Conservation (phyloP, 164 flowering plant genomes). For the Cinnamomum micranthum region DNA sequence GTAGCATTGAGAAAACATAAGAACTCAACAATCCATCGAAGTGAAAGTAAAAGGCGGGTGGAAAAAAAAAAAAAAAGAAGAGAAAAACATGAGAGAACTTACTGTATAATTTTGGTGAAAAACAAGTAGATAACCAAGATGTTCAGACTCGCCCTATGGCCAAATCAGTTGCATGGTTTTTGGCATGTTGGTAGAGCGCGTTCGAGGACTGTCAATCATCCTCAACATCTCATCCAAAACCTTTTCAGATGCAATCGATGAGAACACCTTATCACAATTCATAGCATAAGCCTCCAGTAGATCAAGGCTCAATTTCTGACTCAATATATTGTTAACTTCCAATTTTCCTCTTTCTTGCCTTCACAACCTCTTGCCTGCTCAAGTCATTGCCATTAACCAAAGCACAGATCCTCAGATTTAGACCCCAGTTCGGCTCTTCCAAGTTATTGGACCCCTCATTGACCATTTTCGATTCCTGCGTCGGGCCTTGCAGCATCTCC, state of each 20-base stretch:
- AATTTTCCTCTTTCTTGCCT: slow-evolving; percentile 72
- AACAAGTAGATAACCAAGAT: slow-evolving; percentile 75
- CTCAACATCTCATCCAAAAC: slow-evolving; percentile 87
- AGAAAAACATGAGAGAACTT: not conserved
- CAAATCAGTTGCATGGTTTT: slow-evolving; percentile 66
- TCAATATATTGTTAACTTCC: slow-evolving; percentile 29
- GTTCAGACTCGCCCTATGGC: slow-evolving; percentile 81
- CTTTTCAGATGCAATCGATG: slow-evolving; percentile 86
- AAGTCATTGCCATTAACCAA: slow-evolving; percentile 61
- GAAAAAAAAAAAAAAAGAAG: not conserved
- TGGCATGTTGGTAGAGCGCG: slow-evolving; percentile 31
- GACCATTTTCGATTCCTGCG: slow-evolving; percentile 69
- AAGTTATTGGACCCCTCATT: slow-evolving; percentile 64
- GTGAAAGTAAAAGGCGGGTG: not conserved
- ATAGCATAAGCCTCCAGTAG: slow-evolving; percentile 68
- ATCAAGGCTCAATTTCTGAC: slow-evolving; percentile 61
- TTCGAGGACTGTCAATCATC: slow-evolving; percentile 62
- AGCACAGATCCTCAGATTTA: slow-evolving; percentile 72
- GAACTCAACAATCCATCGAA: not conserved
- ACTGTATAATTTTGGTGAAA: slow-evolving; percentile 80
- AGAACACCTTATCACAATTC: slow-evolving; percentile 90
- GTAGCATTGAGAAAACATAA: not conserved
- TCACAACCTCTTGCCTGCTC: slow-evolving; percentile 64
- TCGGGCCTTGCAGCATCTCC: slow-evolving; percentile 61
- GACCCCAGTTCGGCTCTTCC: slow-evolving; percentile 74